Evolutionary conservation across 192 early-diverging fungal genomes (phyloP).

Genomic region (Chytriomyces sp.): DNA sequence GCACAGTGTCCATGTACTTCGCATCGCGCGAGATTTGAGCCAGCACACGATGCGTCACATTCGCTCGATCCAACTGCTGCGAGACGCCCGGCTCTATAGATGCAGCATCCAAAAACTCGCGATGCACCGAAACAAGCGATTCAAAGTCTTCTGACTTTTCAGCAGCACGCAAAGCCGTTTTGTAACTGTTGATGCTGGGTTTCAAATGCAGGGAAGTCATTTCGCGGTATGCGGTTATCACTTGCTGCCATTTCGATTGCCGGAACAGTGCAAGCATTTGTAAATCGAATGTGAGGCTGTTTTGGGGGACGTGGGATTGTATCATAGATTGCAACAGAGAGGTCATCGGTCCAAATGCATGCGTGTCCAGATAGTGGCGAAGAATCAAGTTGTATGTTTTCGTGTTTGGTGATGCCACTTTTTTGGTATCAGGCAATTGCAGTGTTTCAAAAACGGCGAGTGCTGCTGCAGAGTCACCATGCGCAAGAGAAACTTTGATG

Average conservation of each 20-base stretch:
- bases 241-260: neutral
- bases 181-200: neutral
- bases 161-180: neutral
- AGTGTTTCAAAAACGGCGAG: neutral
- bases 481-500: neutral
- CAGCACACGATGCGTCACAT: neutral
- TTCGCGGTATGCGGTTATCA: neutral
- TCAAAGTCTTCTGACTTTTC: neutral
- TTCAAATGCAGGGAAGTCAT: neutral
- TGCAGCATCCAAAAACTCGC: neutral
- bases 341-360: neutral
- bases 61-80: neutral
- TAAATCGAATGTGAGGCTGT: neutral
- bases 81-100: neutral
- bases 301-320: neutral
- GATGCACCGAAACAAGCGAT: neutral
- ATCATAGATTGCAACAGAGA: neutral
- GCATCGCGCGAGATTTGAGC: neutral
- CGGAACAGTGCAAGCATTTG: neutral
- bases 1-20: neutral
- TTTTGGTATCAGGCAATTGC: neutral
- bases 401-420: neutral
- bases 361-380: slow-evolving; percentile 1
- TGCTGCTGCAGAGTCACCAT: neutral
- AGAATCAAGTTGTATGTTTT: neutral